phyloP scores from a whole-genome alignment of 306 rosid species.

The Senna siamea region DNA sequence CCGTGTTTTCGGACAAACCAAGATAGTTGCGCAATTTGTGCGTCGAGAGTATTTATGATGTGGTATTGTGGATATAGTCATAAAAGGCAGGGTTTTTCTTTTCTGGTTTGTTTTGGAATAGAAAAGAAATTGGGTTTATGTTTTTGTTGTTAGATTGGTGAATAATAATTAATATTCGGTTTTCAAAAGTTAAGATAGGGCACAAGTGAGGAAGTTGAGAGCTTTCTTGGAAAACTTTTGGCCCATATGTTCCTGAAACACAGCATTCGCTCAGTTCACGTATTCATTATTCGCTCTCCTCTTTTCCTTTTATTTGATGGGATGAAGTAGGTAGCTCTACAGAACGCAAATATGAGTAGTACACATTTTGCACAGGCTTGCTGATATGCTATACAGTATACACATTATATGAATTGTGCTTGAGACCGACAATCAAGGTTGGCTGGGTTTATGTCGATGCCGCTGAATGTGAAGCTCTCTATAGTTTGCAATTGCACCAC shows the following conservation, averaged over 20 bases:
- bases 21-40: conserved; percentile 18
- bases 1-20: neutral
- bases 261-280: conserved; percentile 1
- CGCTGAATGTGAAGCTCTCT: neutral
- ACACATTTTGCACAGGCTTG: neutral
- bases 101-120: conserved; percentile 7
- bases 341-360: neutral
- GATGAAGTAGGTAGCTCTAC: neutral
- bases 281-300: conserved; percentile 9
- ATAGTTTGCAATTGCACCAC: neutral
- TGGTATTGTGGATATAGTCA: neutral
- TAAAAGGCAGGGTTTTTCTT: conserved; percentile 24
- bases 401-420: neutral
- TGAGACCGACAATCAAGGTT: conserved; percentile 2
- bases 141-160: neutral
- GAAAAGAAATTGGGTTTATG: conserved; percentile 10
- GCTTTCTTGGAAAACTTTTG: neutral
- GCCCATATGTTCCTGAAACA: neutral
- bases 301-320: conserved; percentile 26
- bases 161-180: neutral
- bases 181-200: conserved; percentile 14
- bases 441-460: conserved; percentile 12
- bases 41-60: neutral
- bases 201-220: conserved; percentile 12
- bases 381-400: neutral